Conservation (phyloP, 106 monocot genomes). For the Apostasia shenzhenica region DNA sequence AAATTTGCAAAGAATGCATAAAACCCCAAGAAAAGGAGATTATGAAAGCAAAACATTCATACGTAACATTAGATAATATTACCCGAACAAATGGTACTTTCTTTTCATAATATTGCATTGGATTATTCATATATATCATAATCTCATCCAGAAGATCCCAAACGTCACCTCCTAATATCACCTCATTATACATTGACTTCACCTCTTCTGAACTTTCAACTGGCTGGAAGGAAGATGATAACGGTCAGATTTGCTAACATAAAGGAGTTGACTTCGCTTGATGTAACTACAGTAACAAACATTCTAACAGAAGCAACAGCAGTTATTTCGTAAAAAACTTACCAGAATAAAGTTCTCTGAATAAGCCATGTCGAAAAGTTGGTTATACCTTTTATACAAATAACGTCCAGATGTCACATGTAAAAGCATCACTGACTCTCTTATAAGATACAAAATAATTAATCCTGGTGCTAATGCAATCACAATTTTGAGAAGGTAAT, state of each 20-base stretch:
- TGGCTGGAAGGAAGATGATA: slow-evolving; percentile 31
- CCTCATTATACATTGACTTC: slow-evolving; percentile 75
- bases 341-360: slow-evolving; percentile 89
- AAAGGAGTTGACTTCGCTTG: background rate
- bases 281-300: background rate
- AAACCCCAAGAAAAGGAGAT: slow-evolving; percentile 10
- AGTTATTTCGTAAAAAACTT: slow-evolving; percentile 7
- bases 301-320: background rate
- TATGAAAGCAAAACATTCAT: background rate
- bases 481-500: slow-evolving; percentile 74
- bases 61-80: slow-evolving; percentile 7
- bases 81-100: slow-evolving; percentile 84
- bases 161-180: slow-evolving; percentile 80
- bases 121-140: slow-evolving; percentile 95
- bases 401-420: slow-evolving; percentile 61
- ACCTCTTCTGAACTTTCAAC: slow-evolving; percentile 40
- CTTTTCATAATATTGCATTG: slow-evolving; percentile 87
- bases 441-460: slow-evolving; percentile 67
- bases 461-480: slow-evolving; percentile 65
- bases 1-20: background rate
- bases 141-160: slow-evolving; percentile 92
- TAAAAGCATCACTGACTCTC: slow-evolving; percentile 76
- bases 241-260: background rate
- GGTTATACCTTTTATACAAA: slow-evolving; percentile 81
- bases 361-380: slow-evolving; percentile 88